phyloP scores from a whole-genome alignment of 192 early-diverging fungal genomes.

The Phlyctochytrium bullatum region DNA sequence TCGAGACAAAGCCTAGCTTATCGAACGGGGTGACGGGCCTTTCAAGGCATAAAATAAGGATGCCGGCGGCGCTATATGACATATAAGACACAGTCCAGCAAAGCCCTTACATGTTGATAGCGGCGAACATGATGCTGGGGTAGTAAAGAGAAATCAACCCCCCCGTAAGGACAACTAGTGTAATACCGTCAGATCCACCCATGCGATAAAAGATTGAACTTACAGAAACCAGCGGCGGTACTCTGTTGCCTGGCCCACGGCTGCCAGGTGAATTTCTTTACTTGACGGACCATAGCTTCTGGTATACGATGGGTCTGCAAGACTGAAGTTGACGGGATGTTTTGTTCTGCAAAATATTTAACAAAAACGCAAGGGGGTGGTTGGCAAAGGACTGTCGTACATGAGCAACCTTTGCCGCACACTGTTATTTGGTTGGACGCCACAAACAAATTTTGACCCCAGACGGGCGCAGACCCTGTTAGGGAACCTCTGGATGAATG shows the following conservation, averaged over 20 bases:
- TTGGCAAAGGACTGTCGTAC: no score
- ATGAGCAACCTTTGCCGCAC: no score
- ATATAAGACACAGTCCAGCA: not conserved
- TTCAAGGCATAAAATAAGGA: constrained; percentile 30
- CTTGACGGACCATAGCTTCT: no score
- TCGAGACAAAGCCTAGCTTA: constrained; percentile 18
- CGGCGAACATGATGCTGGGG: constrained; percentile 26
- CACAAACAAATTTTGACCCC: no score
- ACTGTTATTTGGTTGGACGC: no score
- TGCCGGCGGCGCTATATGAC: constrained; percentile 16
- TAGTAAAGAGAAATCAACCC: constrained; percentile 28
- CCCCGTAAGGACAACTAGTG: constrained; percentile 33
- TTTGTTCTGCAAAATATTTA: no score
- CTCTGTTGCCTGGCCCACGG: constrained; percentile 27
- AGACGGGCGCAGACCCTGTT: no score
- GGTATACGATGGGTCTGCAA: no score
- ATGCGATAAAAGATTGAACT: not conserved
- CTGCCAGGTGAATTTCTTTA: constrained; percentile 27
- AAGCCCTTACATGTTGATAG: not conserved
- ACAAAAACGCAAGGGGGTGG: no score
- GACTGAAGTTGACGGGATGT: no score
- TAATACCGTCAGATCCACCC: not conserved
- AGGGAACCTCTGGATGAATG: no score
- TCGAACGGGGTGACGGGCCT: constrained; percentile 17
- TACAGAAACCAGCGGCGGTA: constrained; percentile 28